Base-by-base conservation (phyloP, 106 monocot genomes). In the Platanthera guangdongensis region DNA sequence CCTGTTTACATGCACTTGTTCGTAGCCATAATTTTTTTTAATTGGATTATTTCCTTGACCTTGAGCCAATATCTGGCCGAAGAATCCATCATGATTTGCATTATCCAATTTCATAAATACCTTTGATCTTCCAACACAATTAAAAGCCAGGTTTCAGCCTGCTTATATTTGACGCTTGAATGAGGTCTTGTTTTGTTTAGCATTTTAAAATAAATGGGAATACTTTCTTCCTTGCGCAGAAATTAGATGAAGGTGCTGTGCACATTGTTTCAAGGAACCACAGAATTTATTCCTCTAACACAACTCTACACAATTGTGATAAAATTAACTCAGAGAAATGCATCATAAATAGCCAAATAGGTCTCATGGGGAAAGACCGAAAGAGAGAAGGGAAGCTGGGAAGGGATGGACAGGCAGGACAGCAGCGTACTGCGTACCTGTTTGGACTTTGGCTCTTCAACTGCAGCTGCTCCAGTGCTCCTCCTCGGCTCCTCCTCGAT, bases 171-270 rank as follows among this genome's bases (percentile, higher is more conserved):
- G 11, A 65, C 13, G 32, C 32, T 65, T 25, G 32, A 8, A 32
- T 30, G 32, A 32, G 11, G 25, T 65, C 32, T 13, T 65, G 25
- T 39, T 65, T 8, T 65, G 28, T 65, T 65, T 2, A 30, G 7
- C 11, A 32, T 65, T 65, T 65, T 65, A 10, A 30, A 32, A 65
- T 65, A 4, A 70, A 70, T 7, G 46, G 70, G 25, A 47, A 25
- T 48, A 14, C 70, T 47, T 15, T 77, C 50, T 30, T 14, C 72
- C 7, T 12, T 39, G 39, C 39, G 68, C 87, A 94, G 96, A 93
- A 85, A 84, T 75, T 96, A 71, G 96, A 96, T 79, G 93, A 93
- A 51, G 81, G 78, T 76, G 93, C 96, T 52, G 84, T 93, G 18
- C 85, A 82, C 65, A 80, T 81, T 77, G 93, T 96, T 39, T 93